A percentile compares a stretch with the other conserved stretches of the same genome.
Evolutionary conservation across 2,329 filamentous ascomycete species (phyloP).

Genomic region (Metarhizium brunneum): DNA sequence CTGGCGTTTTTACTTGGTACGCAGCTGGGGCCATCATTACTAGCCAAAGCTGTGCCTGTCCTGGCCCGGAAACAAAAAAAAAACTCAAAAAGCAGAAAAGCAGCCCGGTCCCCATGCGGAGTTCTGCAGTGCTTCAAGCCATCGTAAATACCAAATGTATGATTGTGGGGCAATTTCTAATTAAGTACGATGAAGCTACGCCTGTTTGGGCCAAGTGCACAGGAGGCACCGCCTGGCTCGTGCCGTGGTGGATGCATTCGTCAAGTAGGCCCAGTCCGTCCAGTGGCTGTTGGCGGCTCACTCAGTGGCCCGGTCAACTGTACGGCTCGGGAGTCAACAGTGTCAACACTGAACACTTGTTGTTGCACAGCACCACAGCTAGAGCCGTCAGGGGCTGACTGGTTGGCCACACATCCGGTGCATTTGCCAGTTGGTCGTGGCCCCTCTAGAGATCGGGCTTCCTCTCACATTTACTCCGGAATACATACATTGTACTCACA

Average conservation of each 20-base stretch:
- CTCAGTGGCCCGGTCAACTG: too few species aligned
- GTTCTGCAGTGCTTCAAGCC: too few species aligned
- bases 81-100: background rate
- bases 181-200: constrained; percentile 1
- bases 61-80: background rate
- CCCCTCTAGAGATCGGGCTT: background rate
- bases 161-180: background rate
- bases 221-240: background rate
- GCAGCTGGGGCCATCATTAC: too few species aligned
- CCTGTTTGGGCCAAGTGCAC: background rate
- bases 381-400: background rate
- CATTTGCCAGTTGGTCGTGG: too few species aligned
- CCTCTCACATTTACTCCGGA: background rate
- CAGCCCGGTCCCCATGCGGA: too few species aligned
- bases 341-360: too few species aligned
- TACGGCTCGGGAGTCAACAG: too few species aligned
- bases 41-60: too few species aligned
- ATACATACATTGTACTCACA: background rate
- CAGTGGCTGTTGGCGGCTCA: background rate
- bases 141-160: background rate
- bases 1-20: too few species aligned
- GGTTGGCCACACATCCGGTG: too few species aligned
- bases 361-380: too few species aligned
- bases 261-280: background rate
- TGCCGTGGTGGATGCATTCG: background rate